Base-by-base conservation (phyloP, 73 alveolate genomes). In the Urostyla sp. region DNA sequence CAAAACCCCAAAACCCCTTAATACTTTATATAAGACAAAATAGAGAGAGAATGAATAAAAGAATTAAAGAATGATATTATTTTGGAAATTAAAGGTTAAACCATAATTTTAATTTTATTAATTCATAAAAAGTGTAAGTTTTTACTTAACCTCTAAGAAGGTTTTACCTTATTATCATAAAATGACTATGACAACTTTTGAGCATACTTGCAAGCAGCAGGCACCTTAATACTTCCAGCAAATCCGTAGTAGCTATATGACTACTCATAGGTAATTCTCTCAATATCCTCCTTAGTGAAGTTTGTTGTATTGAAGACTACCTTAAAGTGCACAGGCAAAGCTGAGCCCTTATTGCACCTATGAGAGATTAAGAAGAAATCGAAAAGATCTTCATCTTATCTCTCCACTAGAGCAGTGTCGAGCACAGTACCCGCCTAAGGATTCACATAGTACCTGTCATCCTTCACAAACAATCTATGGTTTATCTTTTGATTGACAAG, bases 141-240 rank as follows among this genome's bases (percentile, higher is more conserved):
- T 8, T 1, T 26, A 7, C 48, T n/a, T 1, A 73, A 34, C 6
- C 20, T 11, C 21, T 49, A 21, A 48, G 50, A 34, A 2, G 72
- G 74, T 45, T 23, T 24, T 43, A 21, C 20, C 7, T 52, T 35
- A 48, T 73, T 73, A 45, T 73, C 85, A 10, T n/a, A 20, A 20
- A 74, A 32, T 27, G 50, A 73, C 61, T 49, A 30, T 3, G 88
- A 79, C 26, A 90, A 67, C 49, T 92, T 92, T 49, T 92, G 92
- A 26, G 98, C 98, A 24, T 90, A 90, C 89, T 80, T 92, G 30
- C 89, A 80, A 0, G 92, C 91, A 52, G 92, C 84, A 15, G 98
- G 98, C 40, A 90, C 95, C 85, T 95, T 89, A 15, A 92, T 94
- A 23, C 95, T 83, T 38, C 98, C 98, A 61, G 76, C 87, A 89